phyloP scores from a whole-genome alignment of 306 rosid genomes.

The Vigna reflexopilosa region DNA sequence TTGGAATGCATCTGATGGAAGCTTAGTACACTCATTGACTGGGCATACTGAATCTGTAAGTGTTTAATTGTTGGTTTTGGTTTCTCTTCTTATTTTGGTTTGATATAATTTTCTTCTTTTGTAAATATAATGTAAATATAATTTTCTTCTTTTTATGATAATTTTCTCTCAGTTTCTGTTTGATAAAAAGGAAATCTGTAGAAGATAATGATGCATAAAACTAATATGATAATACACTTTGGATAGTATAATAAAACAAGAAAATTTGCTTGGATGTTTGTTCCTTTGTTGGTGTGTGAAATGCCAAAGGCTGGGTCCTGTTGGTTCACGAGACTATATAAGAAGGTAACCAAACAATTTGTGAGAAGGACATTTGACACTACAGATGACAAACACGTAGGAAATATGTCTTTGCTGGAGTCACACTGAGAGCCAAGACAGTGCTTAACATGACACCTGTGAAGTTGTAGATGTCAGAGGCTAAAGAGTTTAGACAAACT shows the following conservation, averaged over 20 bases:
- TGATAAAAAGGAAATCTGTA: background rate
- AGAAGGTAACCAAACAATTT: slow-evolving; percentile 48
- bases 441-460: slow-evolving; percentile 30
- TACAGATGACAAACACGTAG: slow-evolving; percentile 25
- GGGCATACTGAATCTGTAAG: too few relatives aligned
- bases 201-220: background rate
- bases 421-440: slow-evolving; percentile 11
- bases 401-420: slow-evolving; percentile 32
- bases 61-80: too few relatives aligned
- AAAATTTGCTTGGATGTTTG: slow-evolving; percentile 46
- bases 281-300: slow-evolving; percentile 49
- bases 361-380: slow-evolving; percentile 40
- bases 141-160: too few relatives aligned
- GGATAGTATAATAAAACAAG: slow-evolving; percentile 4
- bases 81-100: too few relatives aligned
- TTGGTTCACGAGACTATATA: slow-evolving; percentile 70
- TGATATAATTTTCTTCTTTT: too few relatives aligned
- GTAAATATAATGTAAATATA: too few relatives aligned
- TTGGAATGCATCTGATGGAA: too few relatives aligned
- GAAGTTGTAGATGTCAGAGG: slow-evolving; percentile 23
- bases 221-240: background rate
- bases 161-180: slow-evolving; percentile 22
- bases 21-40: too few relatives aligned
- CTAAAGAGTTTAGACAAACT: background rate
- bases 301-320: slow-evolving; percentile 44